Conservation (phyloP, 2,329 filamentous ascomycete genomes). For the Paraphoma chrysanthemicola region DNA sequence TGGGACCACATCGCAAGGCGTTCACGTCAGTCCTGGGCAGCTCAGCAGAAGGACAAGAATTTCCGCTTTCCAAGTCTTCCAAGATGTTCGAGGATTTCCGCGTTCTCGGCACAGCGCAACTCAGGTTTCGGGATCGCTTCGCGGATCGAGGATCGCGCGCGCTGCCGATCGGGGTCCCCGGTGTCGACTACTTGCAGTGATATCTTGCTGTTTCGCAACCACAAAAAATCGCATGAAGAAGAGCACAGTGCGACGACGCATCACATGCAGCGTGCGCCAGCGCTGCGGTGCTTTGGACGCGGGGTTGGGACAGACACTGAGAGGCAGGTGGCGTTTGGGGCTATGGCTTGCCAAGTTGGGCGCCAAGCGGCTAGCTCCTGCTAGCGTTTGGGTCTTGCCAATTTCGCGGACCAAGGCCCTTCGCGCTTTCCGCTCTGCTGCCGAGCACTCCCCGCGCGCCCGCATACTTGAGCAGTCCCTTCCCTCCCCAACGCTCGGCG, state of each 20-base stretch:
- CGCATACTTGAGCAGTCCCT: not conserved
- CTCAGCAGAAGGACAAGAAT: not conserved
- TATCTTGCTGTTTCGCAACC: not conserved
- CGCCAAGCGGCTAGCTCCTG: not conserved
- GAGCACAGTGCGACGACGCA: no score
- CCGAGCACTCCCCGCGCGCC: not conserved
- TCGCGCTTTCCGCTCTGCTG: slow-evolving; percentile 9
- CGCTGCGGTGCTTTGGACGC: not conserved
- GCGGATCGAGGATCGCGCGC: not conserved
- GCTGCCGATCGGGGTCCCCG: not conserved
- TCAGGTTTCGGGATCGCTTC: not conserved
- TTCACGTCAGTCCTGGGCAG: no score
- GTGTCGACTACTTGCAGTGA: not conserved
- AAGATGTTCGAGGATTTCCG: not conserved
- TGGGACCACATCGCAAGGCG: no score
- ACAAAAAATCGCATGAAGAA: no score
- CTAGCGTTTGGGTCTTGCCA: not conserved
- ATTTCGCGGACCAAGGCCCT: slow-evolving; percentile 1
- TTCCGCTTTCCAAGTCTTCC: not conserved
- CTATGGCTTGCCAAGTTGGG: not conserved
- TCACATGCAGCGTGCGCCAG: no score
- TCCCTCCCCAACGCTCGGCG: not conserved
- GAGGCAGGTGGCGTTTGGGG: no score
- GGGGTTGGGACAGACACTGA: not conserved
- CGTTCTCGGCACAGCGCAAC: not conserved